A percentile compares a stretch with the other conserved stretches of the same genome.
Conservation (phyloP, 2,329 filamentous ascomycete species). For the Colletotrichum liriopes region DNA sequence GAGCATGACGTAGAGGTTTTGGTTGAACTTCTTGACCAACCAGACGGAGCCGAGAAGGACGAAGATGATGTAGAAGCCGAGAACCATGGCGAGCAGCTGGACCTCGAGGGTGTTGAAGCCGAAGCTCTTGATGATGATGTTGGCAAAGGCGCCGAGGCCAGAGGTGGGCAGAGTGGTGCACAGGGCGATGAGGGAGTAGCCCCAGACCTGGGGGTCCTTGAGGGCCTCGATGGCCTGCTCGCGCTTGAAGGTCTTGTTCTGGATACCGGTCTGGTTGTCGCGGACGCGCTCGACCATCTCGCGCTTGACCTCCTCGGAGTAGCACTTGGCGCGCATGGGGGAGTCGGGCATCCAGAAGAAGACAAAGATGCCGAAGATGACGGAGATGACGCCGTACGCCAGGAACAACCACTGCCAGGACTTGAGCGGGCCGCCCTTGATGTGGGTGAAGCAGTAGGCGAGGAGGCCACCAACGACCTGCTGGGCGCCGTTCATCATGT, state of each 20-base stretch:
- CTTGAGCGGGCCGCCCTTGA: constrained; percentile 67
- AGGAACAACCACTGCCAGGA: constrained; percentile 81
- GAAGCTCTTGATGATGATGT: constrained; percentile 81
- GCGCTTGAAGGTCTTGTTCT: constrained; percentile 67
- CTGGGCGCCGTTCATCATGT: constrained; percentile 84
- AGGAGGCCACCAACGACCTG: constrained; percentile 81
- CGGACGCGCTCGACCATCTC: constrained; percentile 75
- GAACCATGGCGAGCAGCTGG: constrained; percentile 82
- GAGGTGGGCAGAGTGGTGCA: constrained; percentile 82
- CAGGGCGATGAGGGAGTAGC: constrained; percentile 76
- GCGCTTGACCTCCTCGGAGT: constrained; percentile 75
- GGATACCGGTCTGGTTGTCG: constrained; percentile 73
- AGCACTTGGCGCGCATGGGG: constrained; percentile 81
- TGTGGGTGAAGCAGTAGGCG: constrained; percentile 74
- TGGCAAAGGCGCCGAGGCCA: constrained; percentile 81
- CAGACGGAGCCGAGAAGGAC: constrained; percentile 77
- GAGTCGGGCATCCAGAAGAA: constrained; percentile 77
- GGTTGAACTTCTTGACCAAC: constrained; percentile 77
- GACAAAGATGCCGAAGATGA: constrained; percentile 77
- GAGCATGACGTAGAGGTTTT: constrained; percentile 79
- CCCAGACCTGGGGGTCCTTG: constrained; percentile 77
- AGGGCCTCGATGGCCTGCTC: constrained; percentile 67
- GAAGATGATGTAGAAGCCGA: constrained; percentile 81
- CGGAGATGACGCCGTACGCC: constrained; percentile 73
- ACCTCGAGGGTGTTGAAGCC: constrained; percentile 77